phyloP scores from a whole-genome alignment of 495 filamentous ascomycete species.

The Apodospora peruviana region DNA sequence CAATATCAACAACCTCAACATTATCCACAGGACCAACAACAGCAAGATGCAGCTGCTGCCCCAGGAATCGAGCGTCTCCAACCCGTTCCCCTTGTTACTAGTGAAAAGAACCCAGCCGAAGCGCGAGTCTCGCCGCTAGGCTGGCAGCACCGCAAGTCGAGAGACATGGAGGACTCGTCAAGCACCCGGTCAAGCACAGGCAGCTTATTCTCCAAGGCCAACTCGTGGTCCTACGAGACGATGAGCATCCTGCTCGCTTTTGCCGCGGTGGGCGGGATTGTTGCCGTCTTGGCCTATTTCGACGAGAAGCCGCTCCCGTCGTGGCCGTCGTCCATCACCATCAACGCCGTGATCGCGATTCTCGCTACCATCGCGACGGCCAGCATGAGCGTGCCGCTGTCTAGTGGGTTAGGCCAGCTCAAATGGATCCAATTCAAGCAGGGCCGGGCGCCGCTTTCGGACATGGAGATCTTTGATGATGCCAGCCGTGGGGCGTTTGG shows the following conservation, averaged over 20 bases:
- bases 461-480: constrained; percentile 41
- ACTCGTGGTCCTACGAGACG: constrained; percentile 18
- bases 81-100: background rate
- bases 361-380: constrained; percentile 12
- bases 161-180: background rate
- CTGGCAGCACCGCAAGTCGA: background rate
- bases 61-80: background rate
- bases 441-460: constrained; percentile 30
- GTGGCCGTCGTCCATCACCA: constrained; percentile 33
- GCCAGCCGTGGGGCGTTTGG: constrained; percentile 40
- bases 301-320: constrained; percentile 33
- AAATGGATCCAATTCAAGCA: constrained; percentile 46
- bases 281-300: constrained; percentile 32
- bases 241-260: constrained; percentile 12
- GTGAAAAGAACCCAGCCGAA: background rate
- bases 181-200: background rate
- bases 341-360: constrained; percentile 13
- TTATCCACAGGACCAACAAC: background rate
- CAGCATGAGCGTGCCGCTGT: constrained; percentile 34
- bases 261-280: constrained; percentile 23
- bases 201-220: constrained; percentile 5
- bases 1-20: background rate
- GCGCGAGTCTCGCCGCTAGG: background rate
- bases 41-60: no score
- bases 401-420: constrained; percentile 35